Evolutionary conservation across 1,284 basidiomycete species (phyloP), one percentile per base, ranked within the genome.

Genomic region (Ustilago nuda): DNA sequence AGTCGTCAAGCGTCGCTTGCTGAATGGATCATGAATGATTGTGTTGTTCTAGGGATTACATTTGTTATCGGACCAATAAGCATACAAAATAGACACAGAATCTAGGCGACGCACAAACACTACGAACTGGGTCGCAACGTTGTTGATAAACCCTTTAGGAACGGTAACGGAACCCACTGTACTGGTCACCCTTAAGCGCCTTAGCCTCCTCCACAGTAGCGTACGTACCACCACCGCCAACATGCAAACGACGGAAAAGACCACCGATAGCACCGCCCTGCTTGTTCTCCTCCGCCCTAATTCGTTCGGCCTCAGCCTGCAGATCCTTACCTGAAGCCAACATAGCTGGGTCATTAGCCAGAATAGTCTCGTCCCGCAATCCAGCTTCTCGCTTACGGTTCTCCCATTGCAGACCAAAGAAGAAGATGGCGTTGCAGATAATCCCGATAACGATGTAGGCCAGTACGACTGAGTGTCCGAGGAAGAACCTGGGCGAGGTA

Each of bases 361-460:
- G 63, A 72, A 93, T 92, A 54, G 90, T 87, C 75, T 93, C 92
- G 76, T 91, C 89, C 12, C 91, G 88, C 70, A 90, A 89, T 5
- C 92, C 92, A 15, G 89, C 87, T 5, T 90, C 90, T 9, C 91
- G 88, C 46, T 87, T 87, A 2, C 87, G 88, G 72, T 93, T 93
- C 82, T 92, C 91, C 30, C 86, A 84, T 45, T 87, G 88, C 52
- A 92, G 86, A 36, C 89, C 80, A 77, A 89, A 76, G 57, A 88
- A 86, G 85, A 89, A 88, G 11, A 82, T 60, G 9, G 87, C 66
- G 23, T 91, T 89, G 65, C 88, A 86, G 37, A 91, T 79, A 68
- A 91, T 86, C 8, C 92, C 92, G 52, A 92, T 87, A 35, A 85
- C 89, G 65, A 93, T 91, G 85, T 92, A 93, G 86, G 91, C 89